Evolutionary conservation across 805 yeast genomes (phyloP), one percentile per base, ranked within the genome.

Genomic region (Hanseniaspora hatyaiensis): DNA sequence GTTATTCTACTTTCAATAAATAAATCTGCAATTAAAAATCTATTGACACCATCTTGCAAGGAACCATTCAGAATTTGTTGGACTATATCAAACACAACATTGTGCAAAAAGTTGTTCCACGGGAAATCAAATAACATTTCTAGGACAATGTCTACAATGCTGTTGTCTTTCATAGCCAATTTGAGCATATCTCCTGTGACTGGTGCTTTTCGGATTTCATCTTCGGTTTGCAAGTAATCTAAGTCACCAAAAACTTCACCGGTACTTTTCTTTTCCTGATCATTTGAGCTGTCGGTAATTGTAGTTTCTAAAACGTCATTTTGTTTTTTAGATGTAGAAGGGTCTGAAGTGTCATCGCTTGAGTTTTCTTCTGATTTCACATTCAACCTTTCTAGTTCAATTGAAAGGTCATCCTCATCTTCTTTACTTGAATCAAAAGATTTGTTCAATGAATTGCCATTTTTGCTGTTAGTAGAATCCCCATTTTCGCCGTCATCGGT

Each of bases 41-140:
- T 76, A 60, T 82, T 83, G 51, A 77, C 81, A n/a, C 87, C 86
- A 45, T 78, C 68, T 52, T 83, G 85, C 52, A 75, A 58, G 5
- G 77, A 69, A 0, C 89, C 94, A 63, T 82, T 82, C 59, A 83
- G 75, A 16, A 82, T 76, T 59, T 83, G 94, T 57, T 83, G 94
- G 30, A 82, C 78, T 53, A 83, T 72, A 61, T 83, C 94, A 64
- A 82, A 83, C 1, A 82, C 89, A 52, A 83, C 94, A 57, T 82
- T 83, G 63, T 83, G 94, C 62, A 84, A 73, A 55, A 83, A 83
- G 53, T 83, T 83, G 56, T 83, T 83, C 89, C 92, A 83, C 9
- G 88, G 84, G 58, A 75, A 82, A 49, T 70, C 66, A 57, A 80
- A 78, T 57, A 83, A 80, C 75, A 78, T 80, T 26, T 71, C 65